These are phyloP conservation scores for Conidiobolus coronatus DNA, from an alignment of 371 early-diverging fungal species.

Conservation along the genomic window DNA sequence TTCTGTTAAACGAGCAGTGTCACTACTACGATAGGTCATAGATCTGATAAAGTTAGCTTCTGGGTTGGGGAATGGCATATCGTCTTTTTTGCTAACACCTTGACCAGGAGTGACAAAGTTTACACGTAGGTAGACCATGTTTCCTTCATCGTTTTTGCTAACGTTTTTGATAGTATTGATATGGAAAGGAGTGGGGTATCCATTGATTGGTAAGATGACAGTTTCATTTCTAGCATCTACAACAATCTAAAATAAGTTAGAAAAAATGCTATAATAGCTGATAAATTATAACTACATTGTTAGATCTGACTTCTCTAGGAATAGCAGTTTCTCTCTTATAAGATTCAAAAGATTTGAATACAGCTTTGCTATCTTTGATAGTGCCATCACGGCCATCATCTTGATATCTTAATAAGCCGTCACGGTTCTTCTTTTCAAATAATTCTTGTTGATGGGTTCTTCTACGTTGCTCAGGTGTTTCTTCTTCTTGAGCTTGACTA, in stretches of 20 bases:
- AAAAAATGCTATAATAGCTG: not conserved
- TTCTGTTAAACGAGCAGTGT: conserved; percentile 60
- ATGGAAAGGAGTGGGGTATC: conserved; percentile 97
- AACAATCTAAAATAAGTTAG: conserved; percentile 28
- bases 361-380: conserved; percentile 33
- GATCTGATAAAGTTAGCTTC: conserved; percentile 79
- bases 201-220: conserved; percentile 90
- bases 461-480: conserved; percentile 49
- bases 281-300: conserved; percentile 18
- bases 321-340: conserved; percentile 73
- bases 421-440: conserved; percentile 39
- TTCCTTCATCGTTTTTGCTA: conserved; percentile 89
- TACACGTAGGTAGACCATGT: conserved; percentile 81
- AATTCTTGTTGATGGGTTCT: conserved; percentile 75
- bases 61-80: conserved; percentile 68
- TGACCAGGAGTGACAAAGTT: conserved; percentile 94
- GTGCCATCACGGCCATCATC: conserved; percentile 25
- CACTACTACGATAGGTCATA: conserved; percentile 73
- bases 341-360: conserved; percentile 74
- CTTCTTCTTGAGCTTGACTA: conserved; percentile 53
- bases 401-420: conserved; percentile 55
- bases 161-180: conserved; percentile 90
- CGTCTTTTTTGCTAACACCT: conserved; percentile 73
- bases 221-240: conserved; percentile 79
- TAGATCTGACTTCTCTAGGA: conserved; percentile 45